A percentile compares a stretch with the other conserved stretches of the same genome.
phyloP scores from a whole-genome alignment of 805 yeast species.

The Yamadazyma endophytica region DNA sequence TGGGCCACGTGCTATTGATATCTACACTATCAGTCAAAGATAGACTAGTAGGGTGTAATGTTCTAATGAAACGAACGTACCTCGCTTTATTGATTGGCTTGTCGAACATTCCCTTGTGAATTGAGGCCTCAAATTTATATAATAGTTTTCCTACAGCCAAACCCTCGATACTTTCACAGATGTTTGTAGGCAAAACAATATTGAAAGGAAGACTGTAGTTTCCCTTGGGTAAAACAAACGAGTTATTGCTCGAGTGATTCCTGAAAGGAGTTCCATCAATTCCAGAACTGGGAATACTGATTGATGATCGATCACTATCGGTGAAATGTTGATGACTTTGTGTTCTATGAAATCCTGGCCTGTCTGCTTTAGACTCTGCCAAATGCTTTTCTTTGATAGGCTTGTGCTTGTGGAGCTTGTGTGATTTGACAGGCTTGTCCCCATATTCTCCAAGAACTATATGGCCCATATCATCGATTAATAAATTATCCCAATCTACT shows the following conservation, averaged over 20 bases:
- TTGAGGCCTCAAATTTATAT: constrained; percentile 39
- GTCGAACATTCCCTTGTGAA: constrained; percentile 42
- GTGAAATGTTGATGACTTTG: constrained; percentile 23
- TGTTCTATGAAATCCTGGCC: constrained; percentile 19
- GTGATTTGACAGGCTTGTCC: constrained; percentile 23
- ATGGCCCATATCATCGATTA: constrained; percentile 35
- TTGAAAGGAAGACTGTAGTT: constrained; percentile 49
- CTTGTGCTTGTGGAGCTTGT: constrained; percentile 11
- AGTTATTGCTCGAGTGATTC: constrained; percentile 20
- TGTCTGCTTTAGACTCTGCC: neutral
- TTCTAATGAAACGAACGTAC: constrained; percentile 42
- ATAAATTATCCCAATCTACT: constrained; percentile 47
- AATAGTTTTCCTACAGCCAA: constrained; percentile 37
- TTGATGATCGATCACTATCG: constrained; percentile 3
- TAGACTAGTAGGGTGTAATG: constrained; percentile 37
- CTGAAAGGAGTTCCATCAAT: constrained; percentile 44
- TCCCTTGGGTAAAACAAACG: constrained; percentile 46
- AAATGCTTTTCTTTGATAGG: neutral
- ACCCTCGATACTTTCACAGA: constrained; percentile 51
- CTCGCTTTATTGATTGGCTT: constrained; percentile 29
- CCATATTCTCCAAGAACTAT: constrained; percentile 41
- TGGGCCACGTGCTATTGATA: constrained; percentile 50
- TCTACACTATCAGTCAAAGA: constrained; percentile 40
- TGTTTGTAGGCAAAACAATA: constrained; percentile 40
- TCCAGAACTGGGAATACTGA: constrained; percentile 31